Conservation (phyloP, 805 yeast genomes). For the Schizosaccharomyces octosporus region DNA sequence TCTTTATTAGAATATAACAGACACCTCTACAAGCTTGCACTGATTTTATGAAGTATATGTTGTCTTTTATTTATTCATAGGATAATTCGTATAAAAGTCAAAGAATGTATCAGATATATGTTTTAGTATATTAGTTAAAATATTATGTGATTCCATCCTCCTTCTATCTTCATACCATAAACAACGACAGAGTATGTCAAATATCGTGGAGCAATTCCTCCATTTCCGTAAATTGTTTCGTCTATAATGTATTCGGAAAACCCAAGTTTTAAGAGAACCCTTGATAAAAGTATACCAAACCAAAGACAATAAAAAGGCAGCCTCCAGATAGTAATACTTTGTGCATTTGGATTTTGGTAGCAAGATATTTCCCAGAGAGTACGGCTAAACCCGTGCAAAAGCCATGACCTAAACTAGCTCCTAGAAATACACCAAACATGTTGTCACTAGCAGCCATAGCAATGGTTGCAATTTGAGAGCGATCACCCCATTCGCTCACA, state of each 20-base stretch:
- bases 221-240: no score
- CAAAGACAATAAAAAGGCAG: constrained; percentile 57
- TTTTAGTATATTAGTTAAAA: no score
- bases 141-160: no score
- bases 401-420: constrained; percentile 77
- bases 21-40: no score
- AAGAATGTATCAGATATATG: no score
- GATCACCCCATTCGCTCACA: constrained; percentile 96
- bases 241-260: neutral
- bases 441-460: constrained; percentile 96
- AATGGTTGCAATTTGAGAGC: constrained; percentile 91
- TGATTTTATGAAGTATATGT: no score
- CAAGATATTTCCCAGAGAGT: constrained; percentile 72
- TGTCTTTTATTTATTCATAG: no score
- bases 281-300: constrained; percentile 54
- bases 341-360: constrained; percentile 73
- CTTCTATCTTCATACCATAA: no score
- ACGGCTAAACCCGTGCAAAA: constrained; percentile 80
- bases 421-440: constrained; percentile 68
- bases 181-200: no score
- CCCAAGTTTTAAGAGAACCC: constrained; percentile 11
- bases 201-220: no score
- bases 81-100: no score
- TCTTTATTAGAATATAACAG: no score
- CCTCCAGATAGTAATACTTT: constrained; percentile 84